A percentile compares a stretch with the other conserved stretches of the same genome.
These are phyloP conservation scores for Cucumis variabilis DNA, from an alignment of 331 rosid genomes.

Conservation along the genomic window DNA sequence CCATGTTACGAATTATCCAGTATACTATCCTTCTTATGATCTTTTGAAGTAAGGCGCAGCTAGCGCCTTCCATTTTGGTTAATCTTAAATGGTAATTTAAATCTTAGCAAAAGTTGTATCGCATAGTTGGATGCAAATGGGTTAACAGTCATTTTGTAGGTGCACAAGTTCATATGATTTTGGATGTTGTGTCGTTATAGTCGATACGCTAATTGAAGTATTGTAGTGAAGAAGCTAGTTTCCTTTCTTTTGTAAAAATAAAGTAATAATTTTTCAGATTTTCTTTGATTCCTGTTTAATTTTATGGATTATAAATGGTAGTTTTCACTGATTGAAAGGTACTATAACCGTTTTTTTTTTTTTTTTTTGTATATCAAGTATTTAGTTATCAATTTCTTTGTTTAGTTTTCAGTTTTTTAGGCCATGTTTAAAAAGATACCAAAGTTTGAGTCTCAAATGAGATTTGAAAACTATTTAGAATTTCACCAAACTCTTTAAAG, in stretches of 20 bases:
- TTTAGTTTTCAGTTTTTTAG: background rate
- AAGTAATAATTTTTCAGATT: background rate
- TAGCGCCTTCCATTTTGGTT: slow-evolving; percentile 30
- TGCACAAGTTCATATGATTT: background rate
- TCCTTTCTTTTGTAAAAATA: too few relatives aligned
- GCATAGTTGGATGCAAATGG: slow-evolving; percentile 5
- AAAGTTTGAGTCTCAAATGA: background rate
- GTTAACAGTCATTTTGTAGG: slow-evolving; percentile 4
- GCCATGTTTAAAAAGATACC: background rate
- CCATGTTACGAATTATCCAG: slow-evolving; percentile 56
- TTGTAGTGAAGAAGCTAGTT: too few relatives aligned
- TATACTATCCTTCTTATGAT: slow-evolving; percentile 45
- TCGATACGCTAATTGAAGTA: background rate
- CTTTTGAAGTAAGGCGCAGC: slow-evolving; percentile 16
- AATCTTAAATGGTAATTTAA: slow-evolving; percentile 13
- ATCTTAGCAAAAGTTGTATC: slow-evolving; percentile 5
- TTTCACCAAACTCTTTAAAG: background rate
- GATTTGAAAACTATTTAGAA: slow-evolving; percentile 1
- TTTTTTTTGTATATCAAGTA: background rate
- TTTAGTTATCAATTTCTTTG: background rate
- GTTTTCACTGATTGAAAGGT: background rate
- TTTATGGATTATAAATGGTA: background rate
- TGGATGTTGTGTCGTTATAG: background rate
- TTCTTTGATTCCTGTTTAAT: background rate
- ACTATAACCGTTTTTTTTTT: too few relatives aligned